Evolutionary conservation across 2,329 filamentous ascomycete genomes (phyloP), one percentile per base, ranked within the genome.

Genomic region (Neopestalotiopsis sp.): DNA sequence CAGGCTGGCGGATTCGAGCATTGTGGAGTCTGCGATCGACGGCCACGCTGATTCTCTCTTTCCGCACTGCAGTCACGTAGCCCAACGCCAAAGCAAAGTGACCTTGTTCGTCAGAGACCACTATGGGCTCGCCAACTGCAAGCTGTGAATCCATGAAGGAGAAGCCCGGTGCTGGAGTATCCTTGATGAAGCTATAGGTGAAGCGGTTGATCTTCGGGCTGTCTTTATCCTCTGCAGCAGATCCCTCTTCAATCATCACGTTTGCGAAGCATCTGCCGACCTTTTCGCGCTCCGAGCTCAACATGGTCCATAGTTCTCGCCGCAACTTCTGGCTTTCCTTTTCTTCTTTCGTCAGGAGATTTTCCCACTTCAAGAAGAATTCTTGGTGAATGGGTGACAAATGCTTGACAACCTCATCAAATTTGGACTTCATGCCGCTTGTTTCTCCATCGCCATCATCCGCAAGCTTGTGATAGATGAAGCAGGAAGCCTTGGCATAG

Each of bases 361-460:
- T 88, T 79, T 99, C 96, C 96, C 96, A 99, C 77, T 96, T 97
- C 71, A 92, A 86, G 80, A 99, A 98, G 79, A 98, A 99, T 0
- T 90, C 88, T 72, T 90, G 89, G 76, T 98, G 93, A 0, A 82
- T 84, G 1, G 91, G 86, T 5, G 89, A 93, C n/a, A 97, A 85
- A 76, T 97, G 92, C 69, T 87, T 86, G 65, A 97, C 91, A 5
- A 94, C 84, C 71, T 96, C 92, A 65, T 94, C 89, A 76, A 98
- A 99, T 73, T 93, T 92, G 38, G 91, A 89, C 60, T 91, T 89
- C 78, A 97, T 89, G 20, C 92, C 94, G 72, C 95, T 95, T 0
- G 90, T 90, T 72, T 96, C 92, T 4, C 91, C 92, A 68, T 92
- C 88, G 3, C 96, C 96, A 75, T 92, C 87, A 75, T 99, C 96